phyloP scores from a whole-genome alignment of 768 basidiomycete species.

The Panellus pusillus region DNA sequence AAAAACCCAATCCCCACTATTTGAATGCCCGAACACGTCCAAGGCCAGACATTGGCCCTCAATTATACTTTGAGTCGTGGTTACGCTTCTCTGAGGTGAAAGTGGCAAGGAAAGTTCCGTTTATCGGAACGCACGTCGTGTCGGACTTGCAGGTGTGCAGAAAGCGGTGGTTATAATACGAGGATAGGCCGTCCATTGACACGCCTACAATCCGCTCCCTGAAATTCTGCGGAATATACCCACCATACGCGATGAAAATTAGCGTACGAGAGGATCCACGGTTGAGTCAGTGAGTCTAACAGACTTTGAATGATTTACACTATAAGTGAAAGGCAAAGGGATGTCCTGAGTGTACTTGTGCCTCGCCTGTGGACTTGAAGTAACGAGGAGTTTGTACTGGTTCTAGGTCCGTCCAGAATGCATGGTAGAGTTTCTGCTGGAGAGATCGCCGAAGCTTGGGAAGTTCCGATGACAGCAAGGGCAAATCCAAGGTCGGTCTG shows the following conservation, averaged over 20 bases:
- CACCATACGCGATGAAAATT: not conserved
- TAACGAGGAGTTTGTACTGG: too few relatives aligned
- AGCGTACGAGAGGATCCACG: conserved; percentile 6
- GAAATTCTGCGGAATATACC: not conserved
- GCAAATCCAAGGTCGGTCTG: not conserved
- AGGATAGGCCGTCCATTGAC: not conserved
- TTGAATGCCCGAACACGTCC: conserved; percentile 8
- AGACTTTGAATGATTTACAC: conserved; percentile 19
- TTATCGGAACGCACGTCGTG: conserved; percentile 1
- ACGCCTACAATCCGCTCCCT: too few relatives aligned
- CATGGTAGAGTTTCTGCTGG: not conserved
- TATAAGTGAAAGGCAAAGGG: conserved; percentile 4
- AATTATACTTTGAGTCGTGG: conserved; percentile 18
- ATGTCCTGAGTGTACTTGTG: not conserved
- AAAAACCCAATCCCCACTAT: conserved; percentile 1
- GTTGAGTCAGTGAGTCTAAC: conserved; percentile 11
- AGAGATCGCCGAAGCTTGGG: conserved; percentile 6
- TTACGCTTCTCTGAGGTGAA: conserved; percentile 16
- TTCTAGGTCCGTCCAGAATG: not conserved
- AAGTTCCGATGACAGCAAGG: not conserved
- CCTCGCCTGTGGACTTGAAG: too few relatives aligned
- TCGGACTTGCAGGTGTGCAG: not conserved
- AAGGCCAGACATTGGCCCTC: conserved; percentile 12
- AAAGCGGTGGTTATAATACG: not conserved
- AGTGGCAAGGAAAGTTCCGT: conserved; percentile 16